These are phyloP conservation scores for Fusarium mangiferae DNA, from an alignment of 2,329 filamentous ascomycete genomes.

Conservation along the genomic window DNA sequence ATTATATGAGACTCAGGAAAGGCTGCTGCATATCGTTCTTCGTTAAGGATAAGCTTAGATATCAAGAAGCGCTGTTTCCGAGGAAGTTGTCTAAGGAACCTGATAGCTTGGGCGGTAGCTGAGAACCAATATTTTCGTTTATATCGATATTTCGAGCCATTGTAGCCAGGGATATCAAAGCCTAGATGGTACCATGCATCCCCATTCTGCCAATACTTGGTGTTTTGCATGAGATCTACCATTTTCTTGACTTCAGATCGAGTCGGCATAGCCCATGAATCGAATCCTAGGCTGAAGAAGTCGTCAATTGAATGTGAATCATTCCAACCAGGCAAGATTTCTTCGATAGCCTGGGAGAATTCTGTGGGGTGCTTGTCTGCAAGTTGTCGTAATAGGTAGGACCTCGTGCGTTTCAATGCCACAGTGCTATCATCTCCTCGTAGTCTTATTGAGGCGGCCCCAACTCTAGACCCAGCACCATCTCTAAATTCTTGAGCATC, in stretches of 20 bases:
- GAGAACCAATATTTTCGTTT: background rate
- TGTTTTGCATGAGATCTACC: fast-evolving
- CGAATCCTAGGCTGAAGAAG: fast-evolving
- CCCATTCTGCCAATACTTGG: fast-evolving
- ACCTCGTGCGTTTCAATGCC: background rate
- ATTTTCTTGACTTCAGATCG: background rate
- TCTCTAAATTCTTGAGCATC: fast-evolving
- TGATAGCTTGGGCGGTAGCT: background rate
- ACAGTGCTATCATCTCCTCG: background rate
- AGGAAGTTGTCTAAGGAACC: fast-evolving
- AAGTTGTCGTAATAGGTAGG: background rate
- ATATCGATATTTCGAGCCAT: fast-evolving
- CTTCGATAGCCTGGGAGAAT: fast-evolving
- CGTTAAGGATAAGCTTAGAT: fast-evolving
- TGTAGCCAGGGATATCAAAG: fast-evolving
- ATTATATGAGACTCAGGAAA: background rate
- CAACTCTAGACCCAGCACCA: background rate
- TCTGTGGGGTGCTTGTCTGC: background rate
- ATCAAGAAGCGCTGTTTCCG: fast-evolving
- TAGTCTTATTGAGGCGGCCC: background rate
- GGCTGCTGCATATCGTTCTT: fast-evolving
- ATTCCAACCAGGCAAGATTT: fast-evolving
- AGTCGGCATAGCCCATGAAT: background rate
- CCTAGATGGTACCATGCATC: fast-evolving
- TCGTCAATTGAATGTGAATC: background rate